Base-by-base conservation (phyloP, 225 moss, liverwort and hornwort species). In the Bryoerythrophyllum caledonicum region DNA sequence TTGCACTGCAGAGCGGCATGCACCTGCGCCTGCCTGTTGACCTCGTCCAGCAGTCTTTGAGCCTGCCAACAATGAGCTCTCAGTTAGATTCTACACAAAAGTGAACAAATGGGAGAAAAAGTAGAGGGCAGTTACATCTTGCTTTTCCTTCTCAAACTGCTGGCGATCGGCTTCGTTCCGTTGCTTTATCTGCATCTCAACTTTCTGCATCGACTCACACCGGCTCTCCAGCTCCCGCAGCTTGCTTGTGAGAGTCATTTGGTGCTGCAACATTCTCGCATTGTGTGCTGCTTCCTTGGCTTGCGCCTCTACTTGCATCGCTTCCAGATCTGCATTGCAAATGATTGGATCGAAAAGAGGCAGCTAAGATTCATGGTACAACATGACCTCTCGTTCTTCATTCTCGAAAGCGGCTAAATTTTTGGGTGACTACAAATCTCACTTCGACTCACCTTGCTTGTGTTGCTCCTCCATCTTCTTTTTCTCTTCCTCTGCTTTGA, bases 1-100 rank as follows among this genome's bases (percentile, higher is more conserved):
- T 86, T 91, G 73, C 73, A 81, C 52, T 81, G 87, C 56, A 81
- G 73, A 59, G 62, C 76, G 48, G 82, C 85, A 74, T 88, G 91
- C 51, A 80, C 20, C 54, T 85, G 60, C 35, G 83, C 82, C 71
- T 90, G 80, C 65, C 63, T 77, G 74, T 76, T 83, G 15, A 74
- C 86, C 48, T 88, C 84, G 14, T 81, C 82, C 9, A 94, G 54
- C 61, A 81, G 85, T 48, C 60, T 75, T 72, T 85, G 84, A 52
- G 88, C 84, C 93, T 93, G 87, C 65, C 23, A 46, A 17, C 70
- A 41, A 27, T 60, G 24, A 26, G 54, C 35, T 15, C 63, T 70
- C 75, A 24, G 58, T 57, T 57, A 48, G 28, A 43, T 62, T 24
- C 30, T 34, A 74, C 44, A 20, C 32, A 63, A 51, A 54, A 46